These are phyloP conservation scores for Curvularia hawaiiensis DNA, from an alignment of 2,329 filamentous ascomycete genomes.

Conservation along the genomic window DNA sequence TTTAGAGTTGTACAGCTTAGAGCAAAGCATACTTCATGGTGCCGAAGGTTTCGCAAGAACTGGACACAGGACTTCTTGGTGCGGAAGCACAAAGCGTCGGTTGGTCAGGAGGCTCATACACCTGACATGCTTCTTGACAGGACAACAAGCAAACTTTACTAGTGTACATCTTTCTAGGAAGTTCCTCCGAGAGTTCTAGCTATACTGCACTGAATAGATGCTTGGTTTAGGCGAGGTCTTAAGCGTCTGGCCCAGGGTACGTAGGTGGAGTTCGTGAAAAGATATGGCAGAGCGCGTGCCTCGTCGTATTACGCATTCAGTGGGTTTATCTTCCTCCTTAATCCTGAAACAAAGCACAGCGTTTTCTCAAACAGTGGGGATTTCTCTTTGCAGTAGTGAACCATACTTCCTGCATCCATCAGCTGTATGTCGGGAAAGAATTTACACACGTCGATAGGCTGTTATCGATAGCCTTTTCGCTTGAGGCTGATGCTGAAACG, in stretches of 20 bases:
- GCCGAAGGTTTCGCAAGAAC: not conserved
- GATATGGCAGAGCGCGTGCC: conserved; percentile 5
- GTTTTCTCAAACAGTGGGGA: conserved; percentile 5
- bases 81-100: not conserved
- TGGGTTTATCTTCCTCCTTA: not conserved
- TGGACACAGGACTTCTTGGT: not conserved
- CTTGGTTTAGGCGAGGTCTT: not conserved
- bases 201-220: not conserved
- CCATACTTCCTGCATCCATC: conserved; percentile 6
- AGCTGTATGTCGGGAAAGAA: conserved; percentile 18
- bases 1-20: not conserved
- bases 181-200: conserved; percentile 1
- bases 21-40: not conserved
- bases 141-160: not conserved
- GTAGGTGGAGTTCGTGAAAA: conserved; percentile 2
- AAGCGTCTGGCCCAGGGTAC: conserved; percentile 3
- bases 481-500: conserved; percentile 25
- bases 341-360: conserved; percentile 11
- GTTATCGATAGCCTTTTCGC: conserved; percentile 23
- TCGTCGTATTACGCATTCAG: conserved; percentile 5
- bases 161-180: not conserved
- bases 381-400: conserved; percentile 5
- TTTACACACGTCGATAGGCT: conserved; percentile 16
- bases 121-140: not conserved
- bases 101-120: not conserved